Base-by-base conservation (phyloP, 1,284 basidiomycete genomes). In the Naganishia sp. region DNA sequence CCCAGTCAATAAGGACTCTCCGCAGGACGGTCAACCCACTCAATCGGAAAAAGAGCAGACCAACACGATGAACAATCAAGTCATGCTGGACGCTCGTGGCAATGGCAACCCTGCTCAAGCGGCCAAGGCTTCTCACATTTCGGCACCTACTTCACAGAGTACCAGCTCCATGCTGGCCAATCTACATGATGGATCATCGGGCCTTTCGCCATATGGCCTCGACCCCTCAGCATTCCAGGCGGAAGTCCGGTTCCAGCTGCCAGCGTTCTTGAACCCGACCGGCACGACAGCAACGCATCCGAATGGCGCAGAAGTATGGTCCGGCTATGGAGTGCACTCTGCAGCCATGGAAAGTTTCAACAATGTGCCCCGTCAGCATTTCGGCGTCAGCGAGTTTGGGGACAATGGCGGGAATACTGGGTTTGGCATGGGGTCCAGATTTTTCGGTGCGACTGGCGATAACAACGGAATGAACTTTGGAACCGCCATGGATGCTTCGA, bases 271-370 rank as follows among this genome's bases (percentile, higher is more conserved):
- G 0, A 75, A 74, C 54, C 71, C 72, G 21, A 69, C 72, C 0
- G 68, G 70, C 2, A 73, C 73, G 1, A 72, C 73, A 23, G 73
- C 75, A 0, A 72, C 74, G 0, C 75, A 75, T 66, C 76, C 77
- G 36, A 72, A 74, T 3, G 77, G 76, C 11, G 75, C 75, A 46
- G 76, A 78, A 63, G 77, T 75, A 13, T 78, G 76, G 76, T 72
- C 73, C 9, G 77, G 76, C 0, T 76, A 74, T 63, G 65, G 65
- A 10, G 68, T 70, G 13, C 69, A 66, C 33, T 64, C 68, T 25
- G 46, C 73, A 31, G 44, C 66, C 11, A 64, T 44, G 49, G 66
- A 64, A 61, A n/a, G 55, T 16, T 60, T 54, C 13, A 68, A 64
- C 48, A 67, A 55, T 23, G 54, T 21, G 10, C 43, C 48, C 3